Conservation (phyloP, 2,329 filamentous ascomycete genomes). For the Aspergillus versicolor region DNA sequence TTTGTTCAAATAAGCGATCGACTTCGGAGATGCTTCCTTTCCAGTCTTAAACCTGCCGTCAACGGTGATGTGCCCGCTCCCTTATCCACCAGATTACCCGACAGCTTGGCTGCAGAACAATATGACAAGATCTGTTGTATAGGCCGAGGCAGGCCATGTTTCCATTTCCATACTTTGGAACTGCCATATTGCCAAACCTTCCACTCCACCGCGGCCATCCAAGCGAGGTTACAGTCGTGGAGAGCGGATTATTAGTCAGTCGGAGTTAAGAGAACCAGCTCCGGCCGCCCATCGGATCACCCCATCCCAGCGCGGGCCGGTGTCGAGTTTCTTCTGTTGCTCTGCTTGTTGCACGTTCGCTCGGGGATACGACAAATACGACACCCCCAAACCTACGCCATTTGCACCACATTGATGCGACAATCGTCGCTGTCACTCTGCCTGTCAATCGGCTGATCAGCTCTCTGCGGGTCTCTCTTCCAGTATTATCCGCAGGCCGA, state of each 20-base stretch:
- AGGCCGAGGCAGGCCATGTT: no score
- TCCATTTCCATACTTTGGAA: no score
- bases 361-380: constrained; percentile 7
- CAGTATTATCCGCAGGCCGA: background rate
- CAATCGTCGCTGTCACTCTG: background rate
- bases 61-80: no score
- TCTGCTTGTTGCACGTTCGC: background rate
- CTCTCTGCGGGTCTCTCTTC: background rate
- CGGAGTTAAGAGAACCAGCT: background rate
- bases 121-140: no score
- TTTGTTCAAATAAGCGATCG: no score
- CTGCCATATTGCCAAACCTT: no score
- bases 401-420: background rate
- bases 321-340: background rate
- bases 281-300: background rate
- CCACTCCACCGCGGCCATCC: background rate
- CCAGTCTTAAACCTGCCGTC: no score
- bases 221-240: no score
- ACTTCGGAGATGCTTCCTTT: no score
- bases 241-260: background rate
- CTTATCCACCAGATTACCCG: no score
- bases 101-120: no score
- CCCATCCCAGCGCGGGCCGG: background rate
- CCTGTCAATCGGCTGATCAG: background rate
- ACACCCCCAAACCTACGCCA: background rate